These are phyloP conservation scores for Chalaropsis ovoidea DNA, from an alignment of 2,329 filamentous ascomycete genomes.

Conservation along the genomic window DNA sequence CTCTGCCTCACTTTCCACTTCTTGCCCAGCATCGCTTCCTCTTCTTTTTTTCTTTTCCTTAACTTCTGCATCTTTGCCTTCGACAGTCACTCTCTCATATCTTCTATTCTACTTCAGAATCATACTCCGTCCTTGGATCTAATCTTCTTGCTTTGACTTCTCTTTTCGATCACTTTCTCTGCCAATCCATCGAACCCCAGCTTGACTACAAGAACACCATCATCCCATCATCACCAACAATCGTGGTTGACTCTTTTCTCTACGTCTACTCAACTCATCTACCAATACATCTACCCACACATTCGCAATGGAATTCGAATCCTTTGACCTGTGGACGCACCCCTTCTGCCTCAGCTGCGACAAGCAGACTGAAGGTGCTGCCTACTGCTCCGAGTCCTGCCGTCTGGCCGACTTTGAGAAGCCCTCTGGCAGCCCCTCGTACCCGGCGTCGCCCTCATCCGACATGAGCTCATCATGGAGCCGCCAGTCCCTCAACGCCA, in stretches of 20 bases:
- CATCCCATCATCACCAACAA: background rate
- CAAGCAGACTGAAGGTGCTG: conserved; percentile 61
- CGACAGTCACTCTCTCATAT: background rate
- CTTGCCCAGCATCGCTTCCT: background rate
- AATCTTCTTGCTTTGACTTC: conserved; percentile 7
- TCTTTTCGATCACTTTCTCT: background rate
- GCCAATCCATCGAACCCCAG: conserved; percentile 4
- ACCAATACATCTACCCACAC: conserved; percentile 23
- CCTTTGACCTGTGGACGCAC: conserved; percentile 62
- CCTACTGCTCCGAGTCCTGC: conserved; percentile 90
- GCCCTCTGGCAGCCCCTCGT: conserved; percentile 27
- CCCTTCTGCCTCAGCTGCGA: conserved; percentile 93
- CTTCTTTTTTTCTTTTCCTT: background rate
- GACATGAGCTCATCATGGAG: conserved; percentile 18
- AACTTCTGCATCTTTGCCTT: background rate
- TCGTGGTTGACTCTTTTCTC: conserved; percentile 1
- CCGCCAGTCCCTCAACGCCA: conserved; percentile 29
- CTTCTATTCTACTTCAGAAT: conserved; percentile 5
- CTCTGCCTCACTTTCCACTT: background rate
- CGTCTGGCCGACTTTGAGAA: conserved; percentile 78
- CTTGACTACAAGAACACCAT: background rate
- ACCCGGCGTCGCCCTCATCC: conserved; percentile 30
- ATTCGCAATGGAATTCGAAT: conserved; percentile 38
- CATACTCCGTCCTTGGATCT: background rate
- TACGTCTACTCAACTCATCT: background rate